Evolutionary conservation across 2,329 filamentous ascomycete genomes (phyloP).

Genomic region (Ophiocordyceps camponoti-rufipedis): DNA sequence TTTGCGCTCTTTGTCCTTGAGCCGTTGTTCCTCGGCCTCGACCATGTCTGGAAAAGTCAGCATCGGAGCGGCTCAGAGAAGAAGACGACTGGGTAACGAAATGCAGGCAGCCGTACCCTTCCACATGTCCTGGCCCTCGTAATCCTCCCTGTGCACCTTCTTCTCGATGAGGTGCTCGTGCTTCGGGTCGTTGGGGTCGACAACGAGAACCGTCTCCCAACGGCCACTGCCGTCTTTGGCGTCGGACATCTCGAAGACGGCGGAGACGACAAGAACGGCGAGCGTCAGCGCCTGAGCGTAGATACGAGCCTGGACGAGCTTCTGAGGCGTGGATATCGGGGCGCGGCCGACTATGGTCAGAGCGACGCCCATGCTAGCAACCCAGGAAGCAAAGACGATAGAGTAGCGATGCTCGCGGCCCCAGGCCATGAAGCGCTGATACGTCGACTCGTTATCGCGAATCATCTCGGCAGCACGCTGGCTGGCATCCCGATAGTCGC

Average conservation of each 20-base stretch:
- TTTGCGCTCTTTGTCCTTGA: slow-evolving; percentile 21
- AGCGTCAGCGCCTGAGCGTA: slow-evolving; percentile 84
- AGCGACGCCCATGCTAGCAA: slow-evolving; percentile 59
- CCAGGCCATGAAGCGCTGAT: slow-evolving; percentile 51
- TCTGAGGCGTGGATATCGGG: slow-evolving; percentile 57
- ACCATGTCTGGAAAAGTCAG: slow-evolving; percentile 48
- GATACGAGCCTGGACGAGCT: slow-evolving; percentile 84
- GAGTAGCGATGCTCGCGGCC: slow-evolving; percentile 67
- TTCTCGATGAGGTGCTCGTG: slow-evolving; percentile 76
- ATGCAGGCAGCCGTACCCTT: slow-evolving; percentile 38
- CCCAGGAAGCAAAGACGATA: slow-evolving; percentile 69
- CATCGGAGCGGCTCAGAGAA: not conserved
- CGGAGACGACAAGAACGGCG: slow-evolving; percentile 64
- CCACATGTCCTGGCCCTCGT: slow-evolving; percentile 85
- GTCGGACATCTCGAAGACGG: slow-evolving; percentile 66
- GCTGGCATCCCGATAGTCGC: slow-evolving; percentile 45
- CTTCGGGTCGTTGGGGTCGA: slow-evolving; percentile 66
- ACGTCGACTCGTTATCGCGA: slow-evolving; percentile 34
- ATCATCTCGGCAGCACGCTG: slow-evolving; percentile 35
- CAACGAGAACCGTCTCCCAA: slow-evolving; percentile 70
- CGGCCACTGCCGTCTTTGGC: slow-evolving; percentile 55
- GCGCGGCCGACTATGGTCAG: slow-evolving; percentile 63
- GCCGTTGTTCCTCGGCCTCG: slow-evolving; percentile 52
- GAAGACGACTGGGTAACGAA: not conserved
- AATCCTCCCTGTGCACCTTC: slow-evolving; percentile 71